phyloP scores from a whole-genome alignment of 192 early-diverging fungal species.

The Nowakowskiella sp. region DNA sequence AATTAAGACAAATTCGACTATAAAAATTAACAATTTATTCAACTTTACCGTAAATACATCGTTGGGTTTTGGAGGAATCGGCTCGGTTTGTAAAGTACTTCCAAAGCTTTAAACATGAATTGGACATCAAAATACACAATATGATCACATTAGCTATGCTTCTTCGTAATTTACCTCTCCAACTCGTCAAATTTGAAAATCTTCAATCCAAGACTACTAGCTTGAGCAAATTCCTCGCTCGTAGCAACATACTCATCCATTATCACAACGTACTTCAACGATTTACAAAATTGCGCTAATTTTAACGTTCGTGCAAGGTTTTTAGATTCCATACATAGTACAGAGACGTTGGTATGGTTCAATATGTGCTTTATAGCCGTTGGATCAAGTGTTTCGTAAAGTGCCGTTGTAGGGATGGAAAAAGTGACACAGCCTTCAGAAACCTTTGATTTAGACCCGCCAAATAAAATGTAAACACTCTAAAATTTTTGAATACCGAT shows the following conservation, averaged over 20 bases:
- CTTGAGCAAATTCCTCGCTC: constrained; percentile 8
- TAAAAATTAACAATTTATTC: background rate
- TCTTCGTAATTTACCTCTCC: constrained; percentile 4
- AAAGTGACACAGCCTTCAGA: constrained; percentile 21
- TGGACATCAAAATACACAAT: too few species aligned
- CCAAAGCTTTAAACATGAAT: constrained; percentile 33
- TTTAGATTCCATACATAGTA: constrained; percentile 59
- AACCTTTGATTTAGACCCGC: constrained; percentile 2
- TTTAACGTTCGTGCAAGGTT: constrained; percentile 51
- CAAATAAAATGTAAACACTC: too few species aligned
- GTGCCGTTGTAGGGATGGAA: constrained; percentile 48
- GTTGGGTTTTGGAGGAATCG: constrained; percentile 50
- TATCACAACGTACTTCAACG: constrained; percentile 23
- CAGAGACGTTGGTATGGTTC: constrained; percentile 70
- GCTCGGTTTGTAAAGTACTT: constrained; percentile 35
- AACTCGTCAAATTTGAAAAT: constrained; percentile 13
- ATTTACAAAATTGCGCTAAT: constrained; percentile 16
- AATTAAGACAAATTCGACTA: constrained; percentile 7
- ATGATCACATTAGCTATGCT: background rate
- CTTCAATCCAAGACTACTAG: constrained; percentile 6
- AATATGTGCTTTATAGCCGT: constrained; percentile 78
- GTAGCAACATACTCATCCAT: constrained; percentile 8
- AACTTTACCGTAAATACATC: constrained; percentile 42
- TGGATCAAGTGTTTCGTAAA: constrained; percentile 85
- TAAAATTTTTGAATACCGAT: too few species aligned